Evolutionary conservation across 306 rosid species (phyloP), one percentile per base, ranked within the genome.

Genomic region (Clitoria ternatea): DNA sequence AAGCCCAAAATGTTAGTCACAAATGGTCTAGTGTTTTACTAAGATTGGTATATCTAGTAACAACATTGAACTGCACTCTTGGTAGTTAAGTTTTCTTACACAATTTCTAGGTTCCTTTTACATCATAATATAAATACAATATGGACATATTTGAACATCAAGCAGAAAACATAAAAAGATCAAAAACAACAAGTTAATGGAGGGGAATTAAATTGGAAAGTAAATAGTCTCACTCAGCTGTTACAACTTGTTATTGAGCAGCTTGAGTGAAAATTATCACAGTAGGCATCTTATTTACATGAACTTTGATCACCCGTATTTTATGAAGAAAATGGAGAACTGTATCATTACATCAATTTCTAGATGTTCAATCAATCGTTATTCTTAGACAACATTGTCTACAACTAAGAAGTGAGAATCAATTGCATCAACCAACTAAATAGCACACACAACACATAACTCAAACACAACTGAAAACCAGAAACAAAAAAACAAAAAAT

Each of bases 341-440:
- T 6, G 66, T 42, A 33, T 7, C 19, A 6, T 53, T 13, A 33
- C 61, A 67, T 40, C 39, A 63, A 69, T 15, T 24, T 49, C 15
- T 61, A 20, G 60, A 73, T 39, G 66, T 17, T 27, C 32, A 62
- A 73, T 73, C 67, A 40, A 11, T 22, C 17, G 6, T n/a, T n/a
- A 10, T 54, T 54, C 12, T 1, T 57, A 35, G 35, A 48, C 23
- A 33, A 77, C 32, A 43, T 12, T 20, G 12, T 26, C 32, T 32
- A n/a, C 17, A 19, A 54, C 43, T 26, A 62, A 42, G 36, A 43
- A 15, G 62, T 43, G 57, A 75, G 63, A 63, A 20, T n/a, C n/a
- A n/a, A n/a, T 59, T 59, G 56, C 33, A 45, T 48, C 78, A 68
- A 72, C 76, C 19, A 23, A 65, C 80, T 45, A 39, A 33, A 47